These are phyloP conservation scores for Saturnispora saitoi DNA, from an alignment of 805 yeast genomes.

Conservation along the genomic window DNA sequence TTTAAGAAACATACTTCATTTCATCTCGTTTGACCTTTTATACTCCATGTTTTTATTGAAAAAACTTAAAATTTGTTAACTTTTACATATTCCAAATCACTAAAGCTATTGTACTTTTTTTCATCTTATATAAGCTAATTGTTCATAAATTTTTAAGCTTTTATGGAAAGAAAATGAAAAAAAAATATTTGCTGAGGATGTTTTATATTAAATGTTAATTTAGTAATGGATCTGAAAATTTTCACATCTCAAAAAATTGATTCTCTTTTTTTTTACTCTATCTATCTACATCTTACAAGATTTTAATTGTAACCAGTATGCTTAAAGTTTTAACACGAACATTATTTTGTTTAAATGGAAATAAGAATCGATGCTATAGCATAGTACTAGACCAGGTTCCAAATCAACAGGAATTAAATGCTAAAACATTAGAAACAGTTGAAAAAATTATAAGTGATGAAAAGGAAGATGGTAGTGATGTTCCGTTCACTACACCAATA, in stretches of 20 bases:
- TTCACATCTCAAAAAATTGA: not conserved
- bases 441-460: not conserved
- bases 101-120: too few species aligned
- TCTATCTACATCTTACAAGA: not conserved
- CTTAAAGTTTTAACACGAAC: not conserved
- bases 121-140: too few species aligned
- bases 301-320: not conserved
- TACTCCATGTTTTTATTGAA: too few species aligned
- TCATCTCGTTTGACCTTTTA: not conserved
- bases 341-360: not conserved
- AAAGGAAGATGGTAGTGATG: not conserved
- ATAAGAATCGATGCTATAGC: not conserved
- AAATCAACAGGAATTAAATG: slow-evolving; percentile 1
- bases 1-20: not conserved
- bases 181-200: too few species aligned
- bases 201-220: not conserved
- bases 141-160: too few species aligned
- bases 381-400: not conserved
- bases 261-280: not conserved
- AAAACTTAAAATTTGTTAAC: too few species aligned
- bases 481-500: not conserved
- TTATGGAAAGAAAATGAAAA: too few species aligned
- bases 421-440: not conserved
- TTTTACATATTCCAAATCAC: too few species aligned
- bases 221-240: not conserved